Percentiles rank a stretch among this genome's conserved stretches.
Conservation (phyloP, 129 eudicot genomes). For the Flaveria ramosissima region DNA sequence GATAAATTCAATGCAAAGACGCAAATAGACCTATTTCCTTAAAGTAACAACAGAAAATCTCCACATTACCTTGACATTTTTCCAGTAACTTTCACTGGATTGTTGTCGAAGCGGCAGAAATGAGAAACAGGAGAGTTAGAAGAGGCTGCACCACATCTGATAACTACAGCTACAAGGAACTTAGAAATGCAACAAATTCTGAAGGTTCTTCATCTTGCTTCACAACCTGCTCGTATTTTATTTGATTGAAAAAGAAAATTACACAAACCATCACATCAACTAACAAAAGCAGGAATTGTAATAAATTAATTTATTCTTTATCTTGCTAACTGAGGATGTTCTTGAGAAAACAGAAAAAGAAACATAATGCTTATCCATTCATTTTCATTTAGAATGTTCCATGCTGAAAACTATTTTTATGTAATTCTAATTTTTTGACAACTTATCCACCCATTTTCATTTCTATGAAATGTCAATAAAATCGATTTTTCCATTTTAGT, state of each 20-base stretch:
- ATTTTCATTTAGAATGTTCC: neutral
- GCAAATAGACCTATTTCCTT: neutral
- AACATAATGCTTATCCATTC: neutral
- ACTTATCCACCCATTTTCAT: slow-evolving; percentile 8
- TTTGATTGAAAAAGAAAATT: slow-evolving; percentile 6
- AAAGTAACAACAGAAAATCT: slow-evolving; percentile 18
- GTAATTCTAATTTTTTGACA: neutral
- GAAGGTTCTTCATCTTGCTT: slow-evolving; percentile 67
- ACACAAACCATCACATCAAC: slow-evolving; percentile 3
- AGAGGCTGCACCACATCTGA: slow-evolving; percentile 20
- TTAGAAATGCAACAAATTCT: slow-evolving; percentile 50
- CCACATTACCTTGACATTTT: slow-evolving; percentile 26
- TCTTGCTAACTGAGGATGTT: neutral
- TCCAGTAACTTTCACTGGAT: slow-evolving; percentile 30
- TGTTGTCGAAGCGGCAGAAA: slow-evolving; percentile 23
- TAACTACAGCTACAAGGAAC: slow-evolving; percentile 41
- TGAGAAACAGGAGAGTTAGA: slow-evolving; percentile 20
- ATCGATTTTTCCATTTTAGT: slow-evolving; percentile 4
- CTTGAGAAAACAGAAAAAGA: slow-evolving; percentile 7
- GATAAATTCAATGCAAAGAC: neutral
- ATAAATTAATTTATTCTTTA: slow-evolving; percentile 4
- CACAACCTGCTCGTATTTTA: slow-evolving; percentile 50
- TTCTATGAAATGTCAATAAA: neutral
- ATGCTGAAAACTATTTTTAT: neutral
- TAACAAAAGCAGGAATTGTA: neutral